Conservation (phyloP, 75 land plant genomes). For the Picea sitchensis region DNA sequence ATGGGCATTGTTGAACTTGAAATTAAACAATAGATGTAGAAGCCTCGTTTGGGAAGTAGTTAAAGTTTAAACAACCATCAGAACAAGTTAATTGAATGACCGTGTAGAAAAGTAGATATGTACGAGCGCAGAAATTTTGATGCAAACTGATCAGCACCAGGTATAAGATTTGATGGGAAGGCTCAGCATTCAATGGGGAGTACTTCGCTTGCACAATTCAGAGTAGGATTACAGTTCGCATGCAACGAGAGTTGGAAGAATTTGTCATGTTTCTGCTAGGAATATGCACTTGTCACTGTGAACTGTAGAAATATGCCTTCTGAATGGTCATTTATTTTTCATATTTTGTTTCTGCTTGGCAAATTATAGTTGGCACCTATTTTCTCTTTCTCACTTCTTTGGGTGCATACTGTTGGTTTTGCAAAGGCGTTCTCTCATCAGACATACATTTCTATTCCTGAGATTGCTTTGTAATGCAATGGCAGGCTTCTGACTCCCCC, state of each 20-base stretch:
- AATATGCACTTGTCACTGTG: neutral
- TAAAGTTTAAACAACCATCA: no score
- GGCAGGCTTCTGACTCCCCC: constrained; percentile 87
- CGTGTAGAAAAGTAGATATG: no score
- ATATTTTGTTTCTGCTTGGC: neutral
- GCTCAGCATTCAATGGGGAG: neutral
- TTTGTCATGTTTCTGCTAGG: no score
- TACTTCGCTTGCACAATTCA: neutral
- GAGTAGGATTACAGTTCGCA: neutral
- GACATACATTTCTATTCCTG: neutral
- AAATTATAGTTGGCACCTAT: neutral
- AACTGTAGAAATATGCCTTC: neutral
- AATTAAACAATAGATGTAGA: no score
- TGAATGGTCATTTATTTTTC: neutral
- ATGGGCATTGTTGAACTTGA: no score
- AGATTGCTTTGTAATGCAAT: neutral
- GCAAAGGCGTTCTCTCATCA: neutral
- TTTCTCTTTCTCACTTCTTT: neutral
- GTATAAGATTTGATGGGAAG: neutral
- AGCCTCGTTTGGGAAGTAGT: no score
- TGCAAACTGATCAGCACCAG: neutral
- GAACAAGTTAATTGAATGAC: no score
- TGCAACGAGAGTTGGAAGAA: neutral
- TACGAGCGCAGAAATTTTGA: neutral
- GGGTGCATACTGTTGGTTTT: neutral